Conservation (phyloP, 345 rosid genomes). For the Bruguiera sexangula region DNA sequence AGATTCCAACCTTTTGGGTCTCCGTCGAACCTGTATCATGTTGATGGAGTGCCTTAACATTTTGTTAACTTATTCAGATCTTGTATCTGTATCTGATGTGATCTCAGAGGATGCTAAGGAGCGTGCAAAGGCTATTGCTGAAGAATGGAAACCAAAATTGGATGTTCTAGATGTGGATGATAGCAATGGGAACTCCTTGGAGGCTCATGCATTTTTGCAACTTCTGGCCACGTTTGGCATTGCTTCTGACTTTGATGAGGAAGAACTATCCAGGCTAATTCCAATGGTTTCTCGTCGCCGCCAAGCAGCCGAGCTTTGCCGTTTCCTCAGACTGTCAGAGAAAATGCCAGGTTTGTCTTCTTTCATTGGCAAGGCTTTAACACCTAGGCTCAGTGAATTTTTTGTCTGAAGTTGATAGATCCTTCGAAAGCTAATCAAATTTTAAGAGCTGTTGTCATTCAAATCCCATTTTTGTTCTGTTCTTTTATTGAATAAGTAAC, state of each 20-base stretch:
- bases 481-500: too few species aligned
- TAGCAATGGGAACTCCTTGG: slow-evolving; percentile 95
- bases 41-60: slow-evolving; percentile 96
- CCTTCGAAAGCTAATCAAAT: too few species aligned
- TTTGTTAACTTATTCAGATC: slow-evolving; percentile 51
- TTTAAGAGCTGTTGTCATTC: too few species aligned
- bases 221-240: slow-evolving; percentile 84
- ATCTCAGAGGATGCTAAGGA: slow-evolving; percentile 66
- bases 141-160: slow-evolving; percentile 87
- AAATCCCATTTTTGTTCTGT: too few species aligned
- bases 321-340: slow-evolving; percentile 79
- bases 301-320: slow-evolving; percentile 90
- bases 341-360: slow-evolving; percentile 85
- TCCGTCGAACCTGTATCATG: slow-evolving; percentile 97
- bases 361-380: neutral
- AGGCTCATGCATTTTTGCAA: slow-evolving; percentile 98
- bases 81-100: slow-evolving; percentile 42
- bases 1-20: slow-evolving; percentile 79
- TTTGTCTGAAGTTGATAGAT: too few species aligned
- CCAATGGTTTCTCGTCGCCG: slow-evolving; percentile 99
- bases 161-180: slow-evolving; percentile 72
- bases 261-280: slow-evolving; percentile 64
- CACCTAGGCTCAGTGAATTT: too few species aligned
- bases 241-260: slow-evolving; percentile 74
- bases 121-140: slow-evolving; percentile 76